A percentile compares a stretch with the other conserved stretches of the same genome.
Evolutionary conservation across 2,329 filamentous ascomycete genomes (phyloP).

Genomic region (Xenosphaeropsis pyriputrescens): DNA sequence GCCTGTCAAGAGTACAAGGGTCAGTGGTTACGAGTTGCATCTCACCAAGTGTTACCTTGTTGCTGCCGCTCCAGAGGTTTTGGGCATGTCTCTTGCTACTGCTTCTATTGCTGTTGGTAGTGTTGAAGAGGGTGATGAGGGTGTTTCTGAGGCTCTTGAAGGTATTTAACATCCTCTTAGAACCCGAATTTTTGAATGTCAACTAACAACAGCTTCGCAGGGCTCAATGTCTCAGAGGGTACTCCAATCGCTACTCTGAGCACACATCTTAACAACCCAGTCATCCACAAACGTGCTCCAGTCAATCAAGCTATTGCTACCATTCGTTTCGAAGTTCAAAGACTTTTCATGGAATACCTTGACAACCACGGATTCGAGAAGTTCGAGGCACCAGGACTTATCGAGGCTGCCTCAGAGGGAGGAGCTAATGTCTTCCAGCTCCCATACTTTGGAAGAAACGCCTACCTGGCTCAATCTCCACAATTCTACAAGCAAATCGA

Average conservation of each 20-base stretch:
- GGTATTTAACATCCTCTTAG: constrained; percentile 9
- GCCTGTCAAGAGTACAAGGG: constrained; percentile 74
- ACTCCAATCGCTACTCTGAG: constrained; percentile 65
- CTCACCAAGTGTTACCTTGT: constrained; percentile 74
- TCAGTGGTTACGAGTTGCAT: constrained; percentile 74
- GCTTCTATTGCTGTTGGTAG: constrained; percentile 39
- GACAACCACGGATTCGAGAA: constrained; percentile 59
- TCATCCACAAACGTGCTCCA: constrained; percentile 82
- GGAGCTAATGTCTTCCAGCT: constrained; percentile 85
- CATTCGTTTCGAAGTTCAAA: constrained; percentile 24
- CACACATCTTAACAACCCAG: constrained; percentile 80
- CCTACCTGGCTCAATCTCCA: constrained; percentile 66
- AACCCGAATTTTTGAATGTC: neutral
- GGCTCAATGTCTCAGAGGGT: constrained; percentile 27
- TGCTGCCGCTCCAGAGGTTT: constrained; percentile 41
- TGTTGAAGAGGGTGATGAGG: constrained; percentile 40
- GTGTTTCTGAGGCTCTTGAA: constrained; percentile 25
- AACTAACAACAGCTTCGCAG: constrained; percentile 9
- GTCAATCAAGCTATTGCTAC: constrained; percentile 74
- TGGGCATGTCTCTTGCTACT: constrained; percentile 41
- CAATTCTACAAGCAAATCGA: constrained; percentile 84
- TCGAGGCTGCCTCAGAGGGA: constrained; percentile 83
- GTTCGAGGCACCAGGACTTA: constrained; percentile 81
- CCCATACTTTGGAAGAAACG: constrained; percentile 76
- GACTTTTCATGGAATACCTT: constrained; percentile 68